Percentiles rank a stretch among this genome's conserved stretches.
phyloP scores from a whole-genome alignment of 192 early-diverging fungal genomes.

The Mortierella alpina region DNA sequence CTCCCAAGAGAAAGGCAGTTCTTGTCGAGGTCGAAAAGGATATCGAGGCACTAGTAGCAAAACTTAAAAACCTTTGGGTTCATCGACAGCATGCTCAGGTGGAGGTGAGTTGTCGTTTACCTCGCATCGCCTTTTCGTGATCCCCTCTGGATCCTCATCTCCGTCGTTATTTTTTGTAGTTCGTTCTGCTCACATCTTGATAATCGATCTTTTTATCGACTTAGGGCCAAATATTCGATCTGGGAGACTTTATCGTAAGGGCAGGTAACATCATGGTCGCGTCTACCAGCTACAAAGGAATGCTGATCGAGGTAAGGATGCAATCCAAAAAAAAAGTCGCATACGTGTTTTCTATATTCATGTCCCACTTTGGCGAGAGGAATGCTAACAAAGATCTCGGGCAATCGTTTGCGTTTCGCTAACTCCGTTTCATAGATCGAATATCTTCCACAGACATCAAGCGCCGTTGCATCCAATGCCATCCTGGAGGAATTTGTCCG shows the following conservation, averaged over 20 bases:
- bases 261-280: conserved; percentile 66
- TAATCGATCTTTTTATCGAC: not conserved
- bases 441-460: conserved; percentile 62
- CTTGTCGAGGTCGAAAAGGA: conserved; percentile 65
- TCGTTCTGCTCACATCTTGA: not conserved
- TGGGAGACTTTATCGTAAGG: conserved; percentile 65
- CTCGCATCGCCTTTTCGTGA: not conserved
- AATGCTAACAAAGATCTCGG: too few relatives aligned
- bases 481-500: conserved; percentile 62
- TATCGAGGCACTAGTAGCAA: conserved; percentile 58
- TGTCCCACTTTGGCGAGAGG: too few relatives aligned
- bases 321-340: not conserved
- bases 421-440: conserved; percentile 53
- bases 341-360: not conserved
- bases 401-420: too few relatives aligned
- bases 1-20: conserved; percentile 44
- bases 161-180: not conserved
- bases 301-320: conserved; percentile 61
- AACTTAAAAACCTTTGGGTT: conserved; percentile 64
- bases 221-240: conserved; percentile 61
- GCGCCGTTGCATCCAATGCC: conserved; percentile 52
- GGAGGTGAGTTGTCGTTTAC: conserved; percentile 41
- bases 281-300: conserved; percentile 63
- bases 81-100: conserved; percentile 61
- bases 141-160: not conserved